Base-by-base conservation (phyloP, 495 filamentous ascomycete genomes). In the Letharia columbiana region DNA sequence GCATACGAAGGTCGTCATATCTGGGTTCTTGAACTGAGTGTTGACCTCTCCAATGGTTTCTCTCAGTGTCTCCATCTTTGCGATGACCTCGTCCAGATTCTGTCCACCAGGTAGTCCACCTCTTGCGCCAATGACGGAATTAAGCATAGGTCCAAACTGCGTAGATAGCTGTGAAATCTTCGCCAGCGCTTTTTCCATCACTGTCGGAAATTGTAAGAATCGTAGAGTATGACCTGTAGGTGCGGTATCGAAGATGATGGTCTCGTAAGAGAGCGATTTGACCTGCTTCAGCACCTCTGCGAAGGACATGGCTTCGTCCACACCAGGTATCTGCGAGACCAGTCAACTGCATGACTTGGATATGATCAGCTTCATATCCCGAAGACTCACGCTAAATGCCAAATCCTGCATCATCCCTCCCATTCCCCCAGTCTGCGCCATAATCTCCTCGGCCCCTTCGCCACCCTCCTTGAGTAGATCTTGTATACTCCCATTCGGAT, bases 221-320 rank as follows among this genome's bases (percentile, higher is more conserved):
- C 94, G 94, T 64, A 99, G 87, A 0, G 94, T 99, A 83, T 99
- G 94, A 58, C 94, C 94, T n/a, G 94, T 99, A 11, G 94, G 94
- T 2, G 94, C 94, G 54, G 94, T 99, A 73, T 99, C 94, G 85
- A 98, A 99, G 75, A 99, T 91, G 77, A 99, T 96, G 71, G 91
- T 88, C 75, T 96, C 94, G 83, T 98, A 99, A 13, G 91, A 95
- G 68, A 98, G 87, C n/a, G 90, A 95, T 77, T 98, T 98, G 79
- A 99, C 94, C 78, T 99, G 95, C 78, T 99, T 98, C 67, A 98
- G 84, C 60, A 98, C 94, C 78, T 98, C 94, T 72, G 94, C 94
- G 73, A 98, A 99, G 60, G 94, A 97, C 95, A 98, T 98, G 73
- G 94, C 94, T 77, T 99, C 94, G 76, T 99, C 94, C 65, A 99